Evolutionary conservation across 73 alveolate species (phyloP).

Genomic region (Stentor roeselii): DNA sequence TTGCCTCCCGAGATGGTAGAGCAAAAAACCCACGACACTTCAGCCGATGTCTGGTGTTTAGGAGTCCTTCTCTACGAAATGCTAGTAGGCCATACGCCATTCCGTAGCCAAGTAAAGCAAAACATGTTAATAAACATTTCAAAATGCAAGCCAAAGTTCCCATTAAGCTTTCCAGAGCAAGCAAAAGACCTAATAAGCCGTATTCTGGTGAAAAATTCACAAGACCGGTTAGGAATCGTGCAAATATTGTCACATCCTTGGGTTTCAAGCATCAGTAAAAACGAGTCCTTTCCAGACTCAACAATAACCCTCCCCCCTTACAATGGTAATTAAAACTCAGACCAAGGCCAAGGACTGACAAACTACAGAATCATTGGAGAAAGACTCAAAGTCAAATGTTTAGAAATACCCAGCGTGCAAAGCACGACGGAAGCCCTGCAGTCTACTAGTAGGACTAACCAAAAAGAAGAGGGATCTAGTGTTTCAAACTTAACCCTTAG

Average conservation of each 20-base stretch:
- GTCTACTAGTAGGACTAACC: background rate
- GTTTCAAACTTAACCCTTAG: background rate
- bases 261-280: background rate
- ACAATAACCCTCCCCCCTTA: background rate
- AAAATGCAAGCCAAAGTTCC: conserved; percentile 21
- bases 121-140: background rate
- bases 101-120: conserved; percentile 24
- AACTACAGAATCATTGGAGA: background rate
- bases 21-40: conserved; percentile 54
- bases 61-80: conserved; percentile 63
- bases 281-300: background rate
- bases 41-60: conserved; percentile 68
- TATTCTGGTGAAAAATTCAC: conserved; percentile 3
- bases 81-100: conserved; percentile 60
- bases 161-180: conserved; percentile 8
- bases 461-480: background rate
- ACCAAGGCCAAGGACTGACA: background rate
- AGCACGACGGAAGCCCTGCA: background rate
- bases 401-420: background rate
- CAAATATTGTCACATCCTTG: background rate
- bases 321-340: conserved; percentile 16
- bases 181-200: conserved; percentile 24
- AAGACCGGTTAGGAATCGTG: background rate
- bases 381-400: background rate
- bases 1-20: conserved; percentile 70